Evolutionary conservation across 345 rosid species (phyloP).

Genomic region (Lagerstroemia speciosa): DNA sequence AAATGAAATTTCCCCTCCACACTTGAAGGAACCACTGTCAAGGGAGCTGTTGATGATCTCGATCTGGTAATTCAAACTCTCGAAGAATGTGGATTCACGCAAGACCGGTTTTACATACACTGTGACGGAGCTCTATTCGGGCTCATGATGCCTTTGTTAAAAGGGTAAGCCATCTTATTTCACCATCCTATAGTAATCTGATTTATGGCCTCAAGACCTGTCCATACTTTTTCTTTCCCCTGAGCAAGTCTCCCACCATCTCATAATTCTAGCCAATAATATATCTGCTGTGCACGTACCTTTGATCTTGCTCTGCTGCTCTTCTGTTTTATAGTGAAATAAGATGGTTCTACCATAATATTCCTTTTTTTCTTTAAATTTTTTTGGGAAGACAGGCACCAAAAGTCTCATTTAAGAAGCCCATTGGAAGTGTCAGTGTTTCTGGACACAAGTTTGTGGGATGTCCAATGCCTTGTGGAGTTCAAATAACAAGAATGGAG

Average conservation of each 20-base stretch:
- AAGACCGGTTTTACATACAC: slow-evolving; percentile 81
- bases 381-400: slow-evolving; percentile 60
- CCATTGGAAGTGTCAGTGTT: slow-evolving; percentile 90
- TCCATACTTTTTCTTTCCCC: neutral
- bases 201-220: neutral
- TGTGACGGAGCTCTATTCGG: slow-evolving; percentile 98
- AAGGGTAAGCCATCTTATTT: slow-evolving; percentile 39
- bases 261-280: too few species aligned
- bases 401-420: slow-evolving; percentile 81
- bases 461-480: too few species aligned
- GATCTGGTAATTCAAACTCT: slow-evolving; percentile 87
- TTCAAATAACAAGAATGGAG: too few species aligned
- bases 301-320: too few species aligned
- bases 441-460: slow-evolving; percentile 97
- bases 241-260: too few species aligned
- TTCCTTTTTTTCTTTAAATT: neutral
- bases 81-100: slow-evolving; percentile 69
- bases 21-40: slow-evolving; percentile 76
- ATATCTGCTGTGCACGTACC: too few species aligned
- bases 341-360: too few species aligned
- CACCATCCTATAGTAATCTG: neutral
- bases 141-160: slow-evolving; percentile 96
- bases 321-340: too few species aligned
- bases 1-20: neutral
- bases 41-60: slow-evolving; percentile 97